Evolutionary conservation across 495 filamentous ascomycete genomes (phyloP), one percentile per base, ranked within the genome.

Genomic region (Penicillium nucicola): DNA sequence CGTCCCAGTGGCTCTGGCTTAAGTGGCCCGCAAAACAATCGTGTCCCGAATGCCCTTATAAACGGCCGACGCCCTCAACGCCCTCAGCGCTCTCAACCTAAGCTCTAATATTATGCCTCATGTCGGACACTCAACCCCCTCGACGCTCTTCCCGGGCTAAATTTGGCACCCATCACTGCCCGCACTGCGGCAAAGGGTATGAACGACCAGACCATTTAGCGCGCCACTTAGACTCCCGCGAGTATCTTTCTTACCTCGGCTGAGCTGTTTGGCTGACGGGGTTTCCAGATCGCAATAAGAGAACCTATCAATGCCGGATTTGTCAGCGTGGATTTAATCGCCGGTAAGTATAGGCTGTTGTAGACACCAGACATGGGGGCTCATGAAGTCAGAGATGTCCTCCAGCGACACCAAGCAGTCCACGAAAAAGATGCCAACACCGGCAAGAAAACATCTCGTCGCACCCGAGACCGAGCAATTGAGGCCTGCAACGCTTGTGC

Each of bases 181-280:
- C 54, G 0, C 58, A 67, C 1, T 67, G 61, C 20, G 53, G 45
- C 44, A 57, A 57, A 53, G 58, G 51, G 6, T 67, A 65, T 18
- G 57, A 60, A 20, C 45, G 57, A 1, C 49, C 57, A 8, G 64
- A 67, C 44, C 64, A 67, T 50, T 41, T 67, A n/a, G 56, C 61
- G 15, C 64, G 64, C 23, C 64, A 64, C 45, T 42, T 64, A 20
- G 58, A 67, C 35, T 64, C 64, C 33, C 63, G 61, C 64, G 38
- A 41, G 52, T 50, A 15, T 28, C 38, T 15, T 15, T 51, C 23
- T 10, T 8, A 22, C 18, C 34, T 46, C 15, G 19, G 10, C 5
- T n/a, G n/a, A 28, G 25, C 7, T 28, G 7, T 28, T 8, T 28
- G 25, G 25, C 7, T 28, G 25, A 28, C 25, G 5, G 10, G 7